Conservation (phyloP, 2,329 filamentous ascomycete genomes). For the Byssochlamys sp. region DNA sequence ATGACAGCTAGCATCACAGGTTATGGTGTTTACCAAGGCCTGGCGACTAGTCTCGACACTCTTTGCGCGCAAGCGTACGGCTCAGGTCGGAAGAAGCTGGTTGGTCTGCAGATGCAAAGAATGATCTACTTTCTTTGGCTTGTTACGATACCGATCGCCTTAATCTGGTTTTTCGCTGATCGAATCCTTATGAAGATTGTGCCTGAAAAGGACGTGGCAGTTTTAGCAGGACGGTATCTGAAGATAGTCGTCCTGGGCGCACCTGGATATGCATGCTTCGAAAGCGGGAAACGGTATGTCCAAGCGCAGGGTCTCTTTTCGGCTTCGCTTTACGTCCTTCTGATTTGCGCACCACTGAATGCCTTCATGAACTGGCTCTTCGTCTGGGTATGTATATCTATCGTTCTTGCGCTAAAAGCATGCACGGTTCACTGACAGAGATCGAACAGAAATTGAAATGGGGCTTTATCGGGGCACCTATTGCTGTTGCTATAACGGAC, state of each 20-base stretch:
- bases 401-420: constrained; percentile 13
- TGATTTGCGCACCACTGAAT: constrained; percentile 75
- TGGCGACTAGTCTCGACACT: constrained; percentile 83
- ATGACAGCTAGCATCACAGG: constrained; percentile 76
- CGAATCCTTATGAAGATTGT: constrained; percentile 57
- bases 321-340: constrained; percentile 70
- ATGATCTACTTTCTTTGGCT: constrained; percentile 70
- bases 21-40: constrained; percentile 68
- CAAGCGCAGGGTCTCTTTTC: constrained; percentile 82
- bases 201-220: constrained; percentile 60
- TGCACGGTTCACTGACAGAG: constrained; percentile 5
- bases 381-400: constrained; percentile 55
- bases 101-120: constrained; percentile 71
- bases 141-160: constrained; percentile 61
- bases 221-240: constrained; percentile 64
- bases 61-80: constrained; percentile 91
- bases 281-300: constrained; percentile 72
- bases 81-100: constrained; percentile 77
- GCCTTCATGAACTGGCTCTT: constrained; percentile 71
- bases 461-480: constrained; percentile 71
- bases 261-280: constrained; percentile 67
- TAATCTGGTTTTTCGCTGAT: constrained; percentile 62
- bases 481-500: constrained; percentile 66
- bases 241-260: constrained; percentile 60
- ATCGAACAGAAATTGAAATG: constrained; percentile 40